Percentiles rank a stretch among this genome's conserved stretches.
Conservation (phyloP, 495 filamentous ascomycete species). For the Penicillium antarcticum region DNA sequence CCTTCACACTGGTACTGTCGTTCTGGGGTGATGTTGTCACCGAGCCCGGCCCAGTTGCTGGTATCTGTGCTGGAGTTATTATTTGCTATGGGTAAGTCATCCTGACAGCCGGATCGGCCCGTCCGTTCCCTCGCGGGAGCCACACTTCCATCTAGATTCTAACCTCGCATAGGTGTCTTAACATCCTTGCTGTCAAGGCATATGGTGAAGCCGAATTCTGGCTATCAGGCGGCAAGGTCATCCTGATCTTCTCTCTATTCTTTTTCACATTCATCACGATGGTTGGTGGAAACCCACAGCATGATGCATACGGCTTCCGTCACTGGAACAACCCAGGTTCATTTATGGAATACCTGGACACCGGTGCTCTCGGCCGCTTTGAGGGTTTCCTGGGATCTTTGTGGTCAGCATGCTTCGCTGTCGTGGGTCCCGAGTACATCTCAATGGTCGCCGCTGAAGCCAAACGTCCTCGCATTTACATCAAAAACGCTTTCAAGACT, state of each 20-base stretch:
- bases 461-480: constrained; percentile 58
- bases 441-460: constrained; percentile 78
- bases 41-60: constrained; percentile 49
- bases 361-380: constrained; percentile 63
- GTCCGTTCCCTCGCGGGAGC: not conserved
- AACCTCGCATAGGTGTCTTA: constrained; percentile 22
- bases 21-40: constrained; percentile 42
- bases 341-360: constrained; percentile 52
- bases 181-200: constrained; percentile 52
- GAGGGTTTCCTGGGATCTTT: constrained; percentile 69
- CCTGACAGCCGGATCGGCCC: too few relatives aligned
- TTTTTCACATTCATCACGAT: constrained; percentile 49
- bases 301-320: constrained; percentile 73
- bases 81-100: constrained; percentile 33
- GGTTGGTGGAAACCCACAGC: constrained; percentile 67
- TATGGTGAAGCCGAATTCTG: constrained; percentile 72
- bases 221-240: constrained; percentile 65
- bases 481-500: constrained; percentile 66
- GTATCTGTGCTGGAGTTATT: constrained; percentile 52
- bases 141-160: constrained; percentile 15
- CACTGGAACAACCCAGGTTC: constrained; percentile 40
- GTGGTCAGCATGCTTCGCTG: constrained; percentile 42
- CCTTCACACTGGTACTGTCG: constrained; percentile 14
- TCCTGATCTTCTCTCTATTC: constrained; percentile 60
- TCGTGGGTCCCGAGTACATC: constrained; percentile 70